Conservation (phyloP, 2,329 filamentous ascomycete genomes). For the Aspergillus puulaauensis region DNA sequence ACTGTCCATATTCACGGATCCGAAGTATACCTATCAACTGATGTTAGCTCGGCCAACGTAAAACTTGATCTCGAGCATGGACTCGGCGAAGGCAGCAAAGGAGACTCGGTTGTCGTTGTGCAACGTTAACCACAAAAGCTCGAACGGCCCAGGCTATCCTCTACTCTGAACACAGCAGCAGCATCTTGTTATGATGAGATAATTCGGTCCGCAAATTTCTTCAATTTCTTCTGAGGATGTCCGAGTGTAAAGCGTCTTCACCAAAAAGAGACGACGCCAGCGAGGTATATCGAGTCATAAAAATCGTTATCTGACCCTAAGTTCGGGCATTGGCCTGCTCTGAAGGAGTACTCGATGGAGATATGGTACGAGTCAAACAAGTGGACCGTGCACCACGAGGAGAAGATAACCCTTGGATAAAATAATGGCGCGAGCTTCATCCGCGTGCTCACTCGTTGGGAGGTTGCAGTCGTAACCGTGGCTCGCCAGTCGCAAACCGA, state of each 20-base stretch:
- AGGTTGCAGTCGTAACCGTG: background rate
- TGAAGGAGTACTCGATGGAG: background rate
- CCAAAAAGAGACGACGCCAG: background rate
- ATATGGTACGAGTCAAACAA: background rate
- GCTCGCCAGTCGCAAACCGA: background rate
- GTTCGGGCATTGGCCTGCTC: background rate
- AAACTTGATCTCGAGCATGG: background rate
- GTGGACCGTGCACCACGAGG: background rate
- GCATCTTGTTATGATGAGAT: background rate
- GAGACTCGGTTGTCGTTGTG: background rate
- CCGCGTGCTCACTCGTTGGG: too few species aligned
- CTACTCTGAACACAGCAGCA: background rate
- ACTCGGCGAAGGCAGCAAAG: background rate
- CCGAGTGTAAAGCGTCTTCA: background rate
- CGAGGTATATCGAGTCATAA: background rate
- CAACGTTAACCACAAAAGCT: background rate
- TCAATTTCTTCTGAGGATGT: background rate
- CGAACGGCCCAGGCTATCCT: background rate
- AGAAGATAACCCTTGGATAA: background rate
- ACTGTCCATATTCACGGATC: background rate
- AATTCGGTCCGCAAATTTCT: background rate
- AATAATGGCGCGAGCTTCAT: background rate
- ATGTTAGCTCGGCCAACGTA: background rate
- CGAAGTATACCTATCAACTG: background rate
- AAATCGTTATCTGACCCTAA: background rate